Percentiles rank a stretch among this genome's conserved stretches.
Conservation (phyloP, 148 eudicot species). For the Agrostemma githago region DNA sequence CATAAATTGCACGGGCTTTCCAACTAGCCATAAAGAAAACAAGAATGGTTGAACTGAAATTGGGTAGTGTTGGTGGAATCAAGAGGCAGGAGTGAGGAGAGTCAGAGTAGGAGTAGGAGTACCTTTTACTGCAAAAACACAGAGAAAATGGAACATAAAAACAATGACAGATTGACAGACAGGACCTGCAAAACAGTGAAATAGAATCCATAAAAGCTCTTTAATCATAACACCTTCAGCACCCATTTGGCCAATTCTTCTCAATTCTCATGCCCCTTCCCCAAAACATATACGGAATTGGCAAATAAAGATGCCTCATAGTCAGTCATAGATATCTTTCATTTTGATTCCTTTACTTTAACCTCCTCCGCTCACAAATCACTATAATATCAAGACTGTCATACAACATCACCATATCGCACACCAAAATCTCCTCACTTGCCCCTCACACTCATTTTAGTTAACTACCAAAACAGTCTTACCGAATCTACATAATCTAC, state of each 20-base stretch:
- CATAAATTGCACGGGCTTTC: too few relatives aligned
- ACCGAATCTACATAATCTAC: too few relatives aligned
- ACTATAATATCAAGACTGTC: too few relatives aligned
- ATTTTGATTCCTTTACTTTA: too few relatives aligned
- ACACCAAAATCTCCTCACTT: too few relatives aligned
- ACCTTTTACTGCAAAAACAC: background rate
- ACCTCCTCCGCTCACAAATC: too few relatives aligned
- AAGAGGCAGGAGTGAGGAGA: background rate
- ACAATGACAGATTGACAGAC: background rate
- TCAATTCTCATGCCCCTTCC: conserved; percentile 13
- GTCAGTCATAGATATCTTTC: background rate
- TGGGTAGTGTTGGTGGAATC: conserved; percentile 7
- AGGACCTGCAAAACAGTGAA: background rate
- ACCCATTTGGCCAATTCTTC: background rate
- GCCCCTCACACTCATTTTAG: too few relatives aligned
- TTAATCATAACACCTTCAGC: conserved; percentile 1
- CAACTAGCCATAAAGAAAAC: too few relatives aligned
- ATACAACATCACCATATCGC: too few relatives aligned
- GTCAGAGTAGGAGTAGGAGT: too few relatives aligned
- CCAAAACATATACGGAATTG: conserved; percentile 20
- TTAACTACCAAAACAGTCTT: too few relatives aligned
- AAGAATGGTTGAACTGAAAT: background rate
- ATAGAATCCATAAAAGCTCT: background rate
- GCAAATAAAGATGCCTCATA: conserved; percentile 11
- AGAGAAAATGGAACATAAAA: background rate